phyloP scores from a whole-genome alignment of 768 basidiomycete genomes.

The Serendipita sp. region DNA sequence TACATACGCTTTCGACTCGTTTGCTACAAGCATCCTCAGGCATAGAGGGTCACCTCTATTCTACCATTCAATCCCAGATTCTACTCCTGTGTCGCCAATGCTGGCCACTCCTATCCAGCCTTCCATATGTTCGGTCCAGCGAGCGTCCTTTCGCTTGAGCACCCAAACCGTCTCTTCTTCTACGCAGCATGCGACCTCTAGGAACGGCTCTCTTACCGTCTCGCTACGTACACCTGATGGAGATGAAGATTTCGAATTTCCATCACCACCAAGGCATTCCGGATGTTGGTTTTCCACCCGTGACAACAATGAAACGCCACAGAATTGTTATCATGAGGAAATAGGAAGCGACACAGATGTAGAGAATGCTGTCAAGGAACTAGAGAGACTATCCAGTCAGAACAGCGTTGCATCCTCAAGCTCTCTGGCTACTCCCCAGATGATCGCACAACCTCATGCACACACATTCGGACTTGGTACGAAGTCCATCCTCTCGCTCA shows the following conservation, averaged over 20 bases:
- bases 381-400: not conserved
- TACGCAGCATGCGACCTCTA: not conserved
- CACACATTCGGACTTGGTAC: not conserved
- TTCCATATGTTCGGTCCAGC: not conserved
- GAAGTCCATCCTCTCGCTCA: not conserved
- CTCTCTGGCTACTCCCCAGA: not conserved
- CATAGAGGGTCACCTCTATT: not conserved
- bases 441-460: not conserved
- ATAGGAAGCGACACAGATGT: not conserved
- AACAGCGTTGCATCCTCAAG: not conserved
- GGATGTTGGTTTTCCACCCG: constrained; percentile 1
- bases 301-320: not conserved
- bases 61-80: not conserved
- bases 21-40: not conserved
- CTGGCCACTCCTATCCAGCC: not conserved
- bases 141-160: not conserved
- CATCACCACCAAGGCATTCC: not conserved
- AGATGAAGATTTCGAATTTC: not conserved
- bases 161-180: not conserved
- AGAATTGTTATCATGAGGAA: not conserved
- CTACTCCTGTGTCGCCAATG: not conserved
- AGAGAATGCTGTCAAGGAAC: not conserved
- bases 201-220: not conserved
- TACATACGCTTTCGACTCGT: not conserved
- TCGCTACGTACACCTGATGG: not conserved